phyloP scores from a whole-genome alignment of 768 basidiomycete species.

The Collybia mongolica region DNA sequence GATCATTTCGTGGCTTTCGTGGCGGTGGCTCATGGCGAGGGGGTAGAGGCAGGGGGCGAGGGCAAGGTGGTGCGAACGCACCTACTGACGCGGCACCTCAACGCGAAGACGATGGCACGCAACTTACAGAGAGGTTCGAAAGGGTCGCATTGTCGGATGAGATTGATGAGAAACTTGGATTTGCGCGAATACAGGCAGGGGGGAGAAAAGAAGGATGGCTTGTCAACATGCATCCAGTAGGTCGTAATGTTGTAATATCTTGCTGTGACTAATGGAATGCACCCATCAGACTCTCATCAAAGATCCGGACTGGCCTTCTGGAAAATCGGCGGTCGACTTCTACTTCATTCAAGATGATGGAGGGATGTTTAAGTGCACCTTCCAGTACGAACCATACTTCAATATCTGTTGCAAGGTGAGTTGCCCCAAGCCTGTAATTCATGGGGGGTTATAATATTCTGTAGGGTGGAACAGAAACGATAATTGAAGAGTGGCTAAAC shows the following conservation, averaged over 20 bases:
- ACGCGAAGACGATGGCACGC: slow-evolving; percentile 89
- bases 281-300: slow-evolving; percentile 73
- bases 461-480: slow-evolving; percentile 82
- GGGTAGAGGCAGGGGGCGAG: slow-evolving; percentile 54
- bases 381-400: slow-evolving; percentile 94
- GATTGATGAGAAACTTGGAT: slow-evolving; percentile 93
- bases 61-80: slow-evolving; percentile 41
- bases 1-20: slow-evolving; percentile 43
- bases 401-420: slow-evolving; percentile 87
- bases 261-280: not conserved
- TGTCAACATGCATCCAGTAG: slow-evolving; percentile 97
- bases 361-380: slow-evolving; percentile 92
- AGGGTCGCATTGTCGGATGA: slow-evolving; percentile 74
- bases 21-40: slow-evolving; percentile 51
- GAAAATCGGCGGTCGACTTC: slow-evolving; percentile 89
- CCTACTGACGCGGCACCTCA: slow-evolving; percentile 52
- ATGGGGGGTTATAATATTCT: not conserved
- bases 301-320: slow-evolving; percentile 81
- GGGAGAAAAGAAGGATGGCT: slow-evolving; percentile 84
- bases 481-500: slow-evolving; percentile 93
- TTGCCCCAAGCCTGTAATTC: not conserved
- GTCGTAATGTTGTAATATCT: slow-evolving; percentile 25
- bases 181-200: slow-evolving; percentile 79
- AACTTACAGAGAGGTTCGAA: slow-evolving; percentile 85
- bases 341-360: slow-evolving; percentile 99